phyloP scores from a whole-genome alignment of 2,329 filamentous ascomycete species.

The Penicillium sp. region DNA sequence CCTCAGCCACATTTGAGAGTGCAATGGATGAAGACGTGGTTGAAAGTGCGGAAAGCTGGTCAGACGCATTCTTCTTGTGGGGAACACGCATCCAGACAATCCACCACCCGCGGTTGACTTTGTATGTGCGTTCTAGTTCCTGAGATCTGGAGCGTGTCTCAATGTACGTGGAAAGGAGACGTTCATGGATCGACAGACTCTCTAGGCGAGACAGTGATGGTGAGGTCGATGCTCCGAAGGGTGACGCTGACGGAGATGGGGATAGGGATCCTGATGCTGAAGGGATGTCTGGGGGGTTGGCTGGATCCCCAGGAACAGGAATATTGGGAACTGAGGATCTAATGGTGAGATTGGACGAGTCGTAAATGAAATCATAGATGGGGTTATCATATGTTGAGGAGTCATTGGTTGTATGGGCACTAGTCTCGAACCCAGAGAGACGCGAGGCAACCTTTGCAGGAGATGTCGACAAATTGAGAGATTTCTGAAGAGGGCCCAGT shows the following conservation, averaged over 20 bases:
- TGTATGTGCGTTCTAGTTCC: constrained; percentile 56
- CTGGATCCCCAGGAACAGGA: constrained; percentile 45
- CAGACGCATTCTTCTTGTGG: constrained; percentile 4
- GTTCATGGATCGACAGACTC: constrained; percentile 56
- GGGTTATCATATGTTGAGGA: constrained; percentile 32
- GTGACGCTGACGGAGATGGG: constrained; percentile 60
- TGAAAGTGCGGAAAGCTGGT: constrained; percentile 8
- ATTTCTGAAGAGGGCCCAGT: constrained; percentile 43
- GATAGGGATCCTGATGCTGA: constrained; percentile 42
- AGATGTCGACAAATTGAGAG: constrained; percentile 43
- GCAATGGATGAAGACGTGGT: constrained; percentile 12
- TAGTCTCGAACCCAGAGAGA: constrained; percentile 28
- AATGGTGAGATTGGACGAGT: constrained; percentile 52
- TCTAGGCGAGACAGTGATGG: constrained; percentile 50
- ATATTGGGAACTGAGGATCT: constrained; percentile 61
- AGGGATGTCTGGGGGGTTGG: constrained; percentile 8
- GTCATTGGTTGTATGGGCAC: constrained; percentile 28
- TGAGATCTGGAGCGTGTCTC: constrained; percentile 43
- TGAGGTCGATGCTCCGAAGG: constrained; percentile 39
- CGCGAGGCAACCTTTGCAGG: constrained; percentile 37
- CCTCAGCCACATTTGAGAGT: constrained; percentile 8
- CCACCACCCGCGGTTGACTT: constrained; percentile 62
- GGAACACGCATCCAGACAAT: constrained; percentile 57
- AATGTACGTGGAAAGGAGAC: constrained; percentile 52
- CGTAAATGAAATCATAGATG: constrained; percentile 57